Percentiles rank a stretch among this genome's conserved stretches.
Evolutionary conservation across 257 asterid genomes (phyloP).

Genomic region (Vinca minor): DNA sequence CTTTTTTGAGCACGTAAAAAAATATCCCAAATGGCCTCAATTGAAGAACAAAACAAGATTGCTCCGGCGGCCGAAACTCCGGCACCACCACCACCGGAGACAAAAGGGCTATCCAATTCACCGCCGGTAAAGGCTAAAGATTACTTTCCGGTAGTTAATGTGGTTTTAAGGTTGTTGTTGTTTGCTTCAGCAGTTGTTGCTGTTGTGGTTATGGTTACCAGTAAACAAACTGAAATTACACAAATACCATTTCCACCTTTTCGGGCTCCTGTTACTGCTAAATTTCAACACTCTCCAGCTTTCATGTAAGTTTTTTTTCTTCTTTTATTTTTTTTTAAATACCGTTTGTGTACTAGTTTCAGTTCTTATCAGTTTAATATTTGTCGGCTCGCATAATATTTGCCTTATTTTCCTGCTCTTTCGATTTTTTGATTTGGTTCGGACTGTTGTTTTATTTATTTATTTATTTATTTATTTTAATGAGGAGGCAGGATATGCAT

Average conservation of each 20-base stretch:
- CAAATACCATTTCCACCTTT: constrained; percentile 37
- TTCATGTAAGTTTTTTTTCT: constrained; percentile 44
- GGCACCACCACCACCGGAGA: constrained; percentile 19
- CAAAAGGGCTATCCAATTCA: constrained; percentile 6
- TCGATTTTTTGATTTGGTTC: too few species aligned
- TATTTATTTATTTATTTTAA: too few species aligned
- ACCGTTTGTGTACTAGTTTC: too few species aligned
- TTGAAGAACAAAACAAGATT: not conserved
- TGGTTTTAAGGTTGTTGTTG: constrained; percentile 54
- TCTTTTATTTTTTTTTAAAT: too few species aligned
- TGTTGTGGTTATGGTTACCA: constrained; percentile 54
- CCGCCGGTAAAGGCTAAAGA: not conserved
- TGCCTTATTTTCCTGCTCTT: too few species aligned
- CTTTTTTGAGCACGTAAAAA: too few species aligned
- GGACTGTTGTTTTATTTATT: too few species aligned
- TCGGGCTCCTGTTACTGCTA: constrained; percentile 26
- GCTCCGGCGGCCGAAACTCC: not conserved
- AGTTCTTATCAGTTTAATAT: too few species aligned
- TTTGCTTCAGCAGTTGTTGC: constrained; percentile 48
- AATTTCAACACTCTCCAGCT: constrained; percentile 68
- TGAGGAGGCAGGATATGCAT: too few species aligned
- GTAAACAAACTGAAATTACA: constrained; percentile 38
- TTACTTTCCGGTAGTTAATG: constrained; percentile 29
- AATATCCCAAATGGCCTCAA: constrained; percentile 11
- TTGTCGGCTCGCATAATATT: too few species aligned